Conservation (phyloP, 371 early-diverging fungal genomes). For the Apophysomyces trapeziformis region DNA sequence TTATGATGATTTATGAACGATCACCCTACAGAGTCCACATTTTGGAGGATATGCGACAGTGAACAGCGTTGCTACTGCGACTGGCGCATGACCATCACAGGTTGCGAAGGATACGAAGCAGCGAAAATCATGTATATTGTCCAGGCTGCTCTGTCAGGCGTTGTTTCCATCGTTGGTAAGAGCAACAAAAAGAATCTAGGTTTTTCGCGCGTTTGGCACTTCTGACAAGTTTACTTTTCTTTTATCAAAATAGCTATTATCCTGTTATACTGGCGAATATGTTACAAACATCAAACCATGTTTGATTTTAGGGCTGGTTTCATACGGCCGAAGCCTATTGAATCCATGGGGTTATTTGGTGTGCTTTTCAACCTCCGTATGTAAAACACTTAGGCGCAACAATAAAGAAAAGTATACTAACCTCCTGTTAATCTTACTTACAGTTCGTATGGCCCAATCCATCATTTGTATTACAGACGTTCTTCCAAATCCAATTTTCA, state of each 20-base stretch:
- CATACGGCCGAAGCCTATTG: constrained; percentile 32
- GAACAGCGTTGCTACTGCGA: constrained; percentile 26
- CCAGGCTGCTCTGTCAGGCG: constrained; percentile 18
- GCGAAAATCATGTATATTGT: constrained; percentile 21
- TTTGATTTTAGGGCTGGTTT: constrained; percentile 24
- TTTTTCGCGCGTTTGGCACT: background rate
- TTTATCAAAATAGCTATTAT: constrained; percentile 5
- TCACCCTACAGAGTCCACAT: constrained; percentile 7
- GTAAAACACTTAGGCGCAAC: background rate
- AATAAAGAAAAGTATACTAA: background rate
- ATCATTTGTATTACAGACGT: constrained; percentile 16
- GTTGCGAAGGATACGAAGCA: constrained; percentile 19
- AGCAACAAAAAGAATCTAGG: too few species aligned
- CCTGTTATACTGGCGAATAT: constrained; percentile 21
- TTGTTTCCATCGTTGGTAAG: constrained; percentile 26
- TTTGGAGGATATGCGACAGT: constrained; percentile 28
- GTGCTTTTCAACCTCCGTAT: constrained; percentile 25
- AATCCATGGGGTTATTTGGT: constrained; percentile 24
- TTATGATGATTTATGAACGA: background rate
- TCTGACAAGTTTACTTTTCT: too few species aligned
- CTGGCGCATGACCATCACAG: constrained; percentile 26
- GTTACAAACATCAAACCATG: constrained; percentile 21
- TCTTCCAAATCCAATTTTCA: background rate
- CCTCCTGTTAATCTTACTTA: background rate
- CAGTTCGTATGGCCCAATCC: constrained; percentile 40